Evolutionary conservation across 1,139 yeast species (phyloP), one percentile per base, ranked within the genome.

Genomic region (Suhomyces wounanorum): DNA sequence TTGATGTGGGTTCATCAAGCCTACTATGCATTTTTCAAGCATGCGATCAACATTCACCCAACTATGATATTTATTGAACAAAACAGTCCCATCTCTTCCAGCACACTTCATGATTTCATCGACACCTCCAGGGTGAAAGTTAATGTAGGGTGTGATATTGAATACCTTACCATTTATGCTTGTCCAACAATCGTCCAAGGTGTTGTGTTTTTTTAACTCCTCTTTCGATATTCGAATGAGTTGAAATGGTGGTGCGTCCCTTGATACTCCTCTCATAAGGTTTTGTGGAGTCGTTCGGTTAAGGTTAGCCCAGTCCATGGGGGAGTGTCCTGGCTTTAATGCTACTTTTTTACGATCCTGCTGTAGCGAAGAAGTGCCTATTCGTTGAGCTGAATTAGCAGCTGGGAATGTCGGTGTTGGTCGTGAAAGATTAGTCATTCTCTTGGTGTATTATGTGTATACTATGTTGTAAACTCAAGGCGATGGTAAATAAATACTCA

Each of bases 111-210:
- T 75, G 43, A 94, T 71, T 61, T 91, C 91, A 7, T 81, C 83
- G 2, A 77, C 84, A 1, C 99, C 99, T 23, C 99, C 99, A 0
- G 99, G 99, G 60, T 94, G 99, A 66, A 85, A 94, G 51, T 82
- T 75, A 33, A 94, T 67, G 66, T 94, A 94, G 9, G 89, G 85
- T 0, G 97, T 85, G 30, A 94, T 76, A 62, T 92, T 89, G 70
- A 88, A 94, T 1, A 94, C 96, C 59, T 83, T 86, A 1, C 94
- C 92, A 47, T 83, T 83, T 13, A 94, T 77, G 41, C 83, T 82
- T 6, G 95, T 87, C 99, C 99, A 94, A 53, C 89, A 89, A 62
- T 94, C 96, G 0, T 80, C 79, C 18, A 55, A 59, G 0, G 74
- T 66, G 30, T 74, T 77, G 65, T 94, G 98, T 47, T 68, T 70